Conservation (phyloP, 768 basidiomycete genomes). For the Trametes cubensis region DNA sequence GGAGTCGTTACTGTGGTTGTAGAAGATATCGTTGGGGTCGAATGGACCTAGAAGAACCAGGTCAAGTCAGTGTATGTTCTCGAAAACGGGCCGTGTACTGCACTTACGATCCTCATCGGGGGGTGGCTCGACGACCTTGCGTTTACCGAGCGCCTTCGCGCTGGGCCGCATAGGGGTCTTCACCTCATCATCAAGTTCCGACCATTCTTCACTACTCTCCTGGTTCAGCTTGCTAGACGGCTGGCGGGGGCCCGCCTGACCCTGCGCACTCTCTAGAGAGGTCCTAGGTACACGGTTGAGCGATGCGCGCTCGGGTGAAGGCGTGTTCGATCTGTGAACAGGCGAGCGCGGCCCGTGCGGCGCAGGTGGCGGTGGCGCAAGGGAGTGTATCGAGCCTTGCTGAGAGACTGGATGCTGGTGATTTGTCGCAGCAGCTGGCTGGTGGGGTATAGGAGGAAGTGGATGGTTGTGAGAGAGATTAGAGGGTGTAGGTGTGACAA, state of each 20-base stretch:
- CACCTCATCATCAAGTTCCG: constrained; percentile 24
- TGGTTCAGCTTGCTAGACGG: constrained; percentile 29
- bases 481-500: constrained; percentile 32
- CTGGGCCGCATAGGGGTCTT: constrained; percentile 63
- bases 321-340: constrained; percentile 63
- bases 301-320: constrained; percentile 60
- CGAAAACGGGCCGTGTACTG: background rate
- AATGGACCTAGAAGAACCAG: constrained; percentile 41
- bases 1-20: constrained; percentile 43
- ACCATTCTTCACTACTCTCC: constrained; percentile 28
- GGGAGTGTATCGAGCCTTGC: constrained; percentile 37
- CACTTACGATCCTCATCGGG: constrained; percentile 53
- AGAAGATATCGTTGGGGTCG: constrained; percentile 61
- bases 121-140: constrained; percentile 59
- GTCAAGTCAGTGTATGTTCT: constrained; percentile 6
- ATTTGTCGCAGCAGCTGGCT: constrained; percentile 23
- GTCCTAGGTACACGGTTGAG: constrained; percentile 9
- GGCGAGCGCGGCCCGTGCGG: constrained; percentile 76
- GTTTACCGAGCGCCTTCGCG: constrained; percentile 88
- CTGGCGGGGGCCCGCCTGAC: background rate
- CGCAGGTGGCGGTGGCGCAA: constrained; percentile 67
- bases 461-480: constrained; percentile 36
- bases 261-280: constrained; percentile 8
- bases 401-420: constrained; percentile 23
- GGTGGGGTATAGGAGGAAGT: constrained; percentile 40